Conservation (phyloP, 2,329 filamentous ascomycete species). For the Fusarium illudens region DNA sequence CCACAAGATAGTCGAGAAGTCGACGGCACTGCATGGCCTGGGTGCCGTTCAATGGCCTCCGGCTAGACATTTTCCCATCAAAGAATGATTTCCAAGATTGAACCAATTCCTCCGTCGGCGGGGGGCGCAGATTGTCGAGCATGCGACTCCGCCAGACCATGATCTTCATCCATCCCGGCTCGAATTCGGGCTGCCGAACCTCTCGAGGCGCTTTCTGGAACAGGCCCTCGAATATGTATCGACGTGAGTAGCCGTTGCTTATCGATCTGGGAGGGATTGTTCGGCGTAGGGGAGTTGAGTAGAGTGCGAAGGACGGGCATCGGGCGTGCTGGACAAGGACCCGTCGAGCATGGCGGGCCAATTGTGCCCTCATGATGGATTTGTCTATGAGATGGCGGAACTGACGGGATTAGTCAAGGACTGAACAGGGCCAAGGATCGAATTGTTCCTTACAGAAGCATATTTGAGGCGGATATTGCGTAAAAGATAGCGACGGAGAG, state of each 20-base stretch:
- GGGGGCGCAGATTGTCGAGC: conserved; percentile 70
- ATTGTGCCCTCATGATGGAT: conserved; percentile 55
- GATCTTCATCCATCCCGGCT: conserved; percentile 76
- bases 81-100: conserved; percentile 73
- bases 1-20: conserved; percentile 68
- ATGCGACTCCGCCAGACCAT: conserved; percentile 72
- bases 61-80: conserved; percentile 58
- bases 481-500: conserved; percentile 16
- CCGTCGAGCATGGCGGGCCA: conserved; percentile 56
- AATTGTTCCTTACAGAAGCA: conserved; percentile 33
- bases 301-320: conserved; percentile 47
- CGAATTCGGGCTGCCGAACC: conserved; percentile 69
- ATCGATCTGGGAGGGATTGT: conserved; percentile 38
- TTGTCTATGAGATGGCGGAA: conserved; percentile 38
- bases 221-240: conserved; percentile 67
- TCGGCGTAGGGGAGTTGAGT: conserved; percentile 43
- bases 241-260: conserved; percentile 33
- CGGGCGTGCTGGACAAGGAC: conserved; percentile 48
- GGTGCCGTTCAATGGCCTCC: conserved; percentile 66
- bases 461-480: conserved; percentile 35
- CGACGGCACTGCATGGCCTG: conserved; percentile 67
- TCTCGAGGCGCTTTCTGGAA: conserved; percentile 67
- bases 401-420: conserved; percentile 26
- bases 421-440: too few species aligned
- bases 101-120: conserved; percentile 68